These are phyloP conservation scores for Moricandia arvensis DNA, from an alignment of 345 rosid species.

Conservation along the genomic window DNA sequence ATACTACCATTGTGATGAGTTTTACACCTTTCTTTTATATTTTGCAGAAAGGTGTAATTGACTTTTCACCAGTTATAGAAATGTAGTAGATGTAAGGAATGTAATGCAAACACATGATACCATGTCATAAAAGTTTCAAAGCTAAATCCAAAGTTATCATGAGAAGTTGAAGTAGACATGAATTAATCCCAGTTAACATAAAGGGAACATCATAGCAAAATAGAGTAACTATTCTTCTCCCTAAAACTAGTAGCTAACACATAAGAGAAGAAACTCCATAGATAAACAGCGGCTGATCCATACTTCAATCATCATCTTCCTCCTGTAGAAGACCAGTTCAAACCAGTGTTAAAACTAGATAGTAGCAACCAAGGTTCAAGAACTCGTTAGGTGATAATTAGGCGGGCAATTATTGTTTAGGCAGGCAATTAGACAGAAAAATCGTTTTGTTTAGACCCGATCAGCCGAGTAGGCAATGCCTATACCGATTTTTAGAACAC, in stretches of 20 bases:
- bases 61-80: background rate
- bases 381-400: too few species aligned
- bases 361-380: too few species aligned
- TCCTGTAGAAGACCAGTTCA: constrained; percentile 41
- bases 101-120: background rate
- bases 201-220: background rate
- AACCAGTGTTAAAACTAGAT: background rate
- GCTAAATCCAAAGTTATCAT: constrained; percentile 27
- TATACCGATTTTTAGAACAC: too few species aligned
- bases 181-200: constrained; percentile 23
- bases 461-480: too few species aligned
- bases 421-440: too few species aligned
- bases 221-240: constrained; percentile 8
- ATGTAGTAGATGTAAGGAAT: background rate
- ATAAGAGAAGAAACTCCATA: constrained; percentile 14
- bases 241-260: constrained; percentile 33
- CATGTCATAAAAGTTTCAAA: background rate
- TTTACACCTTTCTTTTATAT: background rate
- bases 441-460: too few species aligned
- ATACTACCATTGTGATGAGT: background rate
- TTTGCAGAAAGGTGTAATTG: background rate
- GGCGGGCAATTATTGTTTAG: too few species aligned
- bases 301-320: constrained; percentile 47
- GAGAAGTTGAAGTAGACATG: constrained; percentile 26
- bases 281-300: constrained; percentile 23